Percentiles rank a stretch among this genome's conserved stretches.
phyloP scores from a whole-genome alignment of 129 eudicot genomes.

The Lactuca saligna region DNA sequence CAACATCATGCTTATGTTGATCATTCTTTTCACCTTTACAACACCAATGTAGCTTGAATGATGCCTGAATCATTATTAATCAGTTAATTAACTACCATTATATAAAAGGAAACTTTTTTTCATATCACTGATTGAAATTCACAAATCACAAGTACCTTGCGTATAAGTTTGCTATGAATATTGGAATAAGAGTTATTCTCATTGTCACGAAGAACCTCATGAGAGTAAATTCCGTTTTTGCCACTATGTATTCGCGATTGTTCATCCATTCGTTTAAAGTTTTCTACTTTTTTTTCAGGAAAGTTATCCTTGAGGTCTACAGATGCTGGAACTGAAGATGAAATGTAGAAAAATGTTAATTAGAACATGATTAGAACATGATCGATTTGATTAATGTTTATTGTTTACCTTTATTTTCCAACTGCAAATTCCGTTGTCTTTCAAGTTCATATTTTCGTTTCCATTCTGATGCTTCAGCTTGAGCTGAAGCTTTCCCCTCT shows the following conservation, averaged over 20 bases:
- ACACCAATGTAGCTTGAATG: slow-evolving; percentile 89
- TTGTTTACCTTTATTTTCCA: slow-evolving; percentile 61
- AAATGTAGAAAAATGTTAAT: slow-evolving; percentile 6
- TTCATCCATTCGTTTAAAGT: slow-evolving; percentile 25
- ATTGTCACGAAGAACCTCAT: slow-evolving; percentile 84
- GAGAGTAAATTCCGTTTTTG: slow-evolving; percentile 69
- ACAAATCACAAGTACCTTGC: slow-evolving; percentile 52
- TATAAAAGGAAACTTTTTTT: neutral
- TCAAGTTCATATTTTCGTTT: slow-evolving; percentile 74
- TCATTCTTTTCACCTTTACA: slow-evolving; percentile 79
- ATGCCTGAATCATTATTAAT: slow-evolving; percentile 47
- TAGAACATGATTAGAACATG: neutral
- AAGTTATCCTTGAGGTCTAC: slow-evolving; percentile 38
- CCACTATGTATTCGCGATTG: slow-evolving; percentile 46
- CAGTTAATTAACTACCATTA: too few species aligned
- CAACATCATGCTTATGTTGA: slow-evolving; percentile 87
- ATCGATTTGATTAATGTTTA: neutral
- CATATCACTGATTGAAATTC: neutral
- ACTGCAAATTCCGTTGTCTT: slow-evolving; percentile 51
- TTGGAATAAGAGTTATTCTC: slow-evolving; percentile 42
- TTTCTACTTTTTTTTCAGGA: slow-evolving; percentile 32
- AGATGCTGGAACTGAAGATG: slow-evolving; percentile 38
- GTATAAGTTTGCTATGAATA: slow-evolving; percentile 41
- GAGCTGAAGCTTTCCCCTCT: slow-evolving; percentile 84
- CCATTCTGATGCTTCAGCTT: slow-evolving; percentile 88